Base-by-base conservation (phyloP, 2,329 filamentous ascomycete genomes). In the Pyrenochaeta sp. region DNA sequence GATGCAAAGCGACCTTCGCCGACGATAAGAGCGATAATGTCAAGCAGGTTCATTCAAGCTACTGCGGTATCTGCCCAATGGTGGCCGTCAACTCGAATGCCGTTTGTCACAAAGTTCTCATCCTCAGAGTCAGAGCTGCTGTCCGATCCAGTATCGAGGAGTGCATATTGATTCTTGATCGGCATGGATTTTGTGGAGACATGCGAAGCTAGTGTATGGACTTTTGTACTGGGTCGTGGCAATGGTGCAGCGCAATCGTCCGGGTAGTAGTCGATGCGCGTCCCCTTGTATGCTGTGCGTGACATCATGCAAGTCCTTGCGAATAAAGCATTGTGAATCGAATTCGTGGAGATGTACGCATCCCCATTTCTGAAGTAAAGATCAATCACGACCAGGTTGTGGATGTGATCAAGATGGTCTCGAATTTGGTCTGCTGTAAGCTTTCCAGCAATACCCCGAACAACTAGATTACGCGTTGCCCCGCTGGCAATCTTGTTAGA, bases 381-480 rank as follows among this genome's bases (percentile, higher is more conserved):
- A 43, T 85, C 85, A 68, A 95, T 82, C 10, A 96, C 85, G 24
- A 89, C 81, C 1, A 96, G 82, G 61, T 91, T 91, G 79, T 94
- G 88, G 59, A 96, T 94, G 72, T 96, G 92, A 25, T 93, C 89
- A 37, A 95, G 82, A 67, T 96, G 90, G 4, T 88, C 84, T 10
- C 90, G 87, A 62, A 96, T 87, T 15, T 79, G 77, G 7, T 85
- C 78, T 64, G 88, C 88, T 0, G 88, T 92, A 64, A 91, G 52
- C 79, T 83, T 52, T 79, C 79, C 65, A 81, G 66, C 61, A 19
- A 85, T 86, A 9, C 84, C 83, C 56, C 85, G 85, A 42, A 96
- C 84, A 22, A 93, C 79, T 37, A 96, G 75, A 67, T 94, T 95
- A 58, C 92, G 87, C 42, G 87, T 90, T 13, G 90, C 90, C 13